Conservation (phyloP, 192 early-diverging fungal genomes). For the Borealophlyctis nickersoniae region DNA sequence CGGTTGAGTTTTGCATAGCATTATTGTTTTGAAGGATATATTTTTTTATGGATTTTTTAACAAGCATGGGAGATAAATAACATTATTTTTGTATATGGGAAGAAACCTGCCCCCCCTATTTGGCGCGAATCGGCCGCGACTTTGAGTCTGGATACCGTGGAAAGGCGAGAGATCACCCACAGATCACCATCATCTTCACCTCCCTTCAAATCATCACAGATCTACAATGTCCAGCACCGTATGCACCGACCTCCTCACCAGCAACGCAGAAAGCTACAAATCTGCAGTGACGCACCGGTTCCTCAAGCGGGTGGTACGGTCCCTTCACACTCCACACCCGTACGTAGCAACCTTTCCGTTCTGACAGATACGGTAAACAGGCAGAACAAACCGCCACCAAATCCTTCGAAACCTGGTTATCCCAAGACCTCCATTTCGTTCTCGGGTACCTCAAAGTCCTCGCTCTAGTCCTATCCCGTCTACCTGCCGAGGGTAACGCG, state of each 20-base stretch:
- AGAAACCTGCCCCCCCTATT: too few species aligned
- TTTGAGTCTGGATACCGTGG: too few species aligned
- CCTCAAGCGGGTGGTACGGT: slow-evolving; percentile 2
- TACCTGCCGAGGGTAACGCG: slow-evolving; percentile 8
- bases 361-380: neutral
- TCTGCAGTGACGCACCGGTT: slow-evolving; percentile 8
- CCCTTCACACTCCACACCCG: neutral
- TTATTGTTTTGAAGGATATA: too few species aligned
- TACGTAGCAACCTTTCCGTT: neutral
- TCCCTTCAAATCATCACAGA: too few species aligned
- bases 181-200: too few species aligned
- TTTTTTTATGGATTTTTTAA: too few species aligned
- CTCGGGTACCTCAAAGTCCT: slow-evolving; percentile 20
- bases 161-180: too few species aligned
- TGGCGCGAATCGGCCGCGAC: too few species aligned
- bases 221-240: slow-evolving; percentile 1
- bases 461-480: slow-evolving; percentile 7
- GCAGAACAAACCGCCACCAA: slow-evolving; percentile 16
- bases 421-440: slow-evolving; percentile 29
- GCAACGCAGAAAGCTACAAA: slow-evolving; percentile 7
- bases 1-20: too few species aligned
- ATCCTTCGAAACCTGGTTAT: slow-evolving; percentile 22
- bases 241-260: slow-evolving; percentile 2
- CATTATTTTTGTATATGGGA: too few species aligned
- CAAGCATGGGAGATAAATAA: too few species aligned